Conservation (phyloP, 352 stramenopile species). For the Paralagenidium karlingii region DNA sequence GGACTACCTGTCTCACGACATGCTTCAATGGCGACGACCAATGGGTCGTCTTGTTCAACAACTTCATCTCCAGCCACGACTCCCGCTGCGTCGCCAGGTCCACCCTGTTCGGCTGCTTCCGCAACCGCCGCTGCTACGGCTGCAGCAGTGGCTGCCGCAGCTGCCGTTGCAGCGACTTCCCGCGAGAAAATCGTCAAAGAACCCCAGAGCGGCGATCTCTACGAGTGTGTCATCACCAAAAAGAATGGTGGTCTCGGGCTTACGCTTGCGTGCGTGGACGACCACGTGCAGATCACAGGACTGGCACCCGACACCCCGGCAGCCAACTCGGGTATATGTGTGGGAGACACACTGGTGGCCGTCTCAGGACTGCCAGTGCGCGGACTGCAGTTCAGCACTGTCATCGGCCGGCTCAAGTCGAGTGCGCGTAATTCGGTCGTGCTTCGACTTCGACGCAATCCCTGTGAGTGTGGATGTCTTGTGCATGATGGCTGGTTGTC, state of each 20-base stretch:
- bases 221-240: slow-evolving; percentile 79
- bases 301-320: slow-evolving; percentile 56
- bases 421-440: slow-evolving; percentile 69
- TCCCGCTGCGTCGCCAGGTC: too few species aligned
- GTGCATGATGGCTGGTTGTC: too few species aligned
- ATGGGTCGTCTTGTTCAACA: slow-evolving; percentile 1
- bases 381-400: slow-evolving; percentile 72
- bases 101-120: too few species aligned
- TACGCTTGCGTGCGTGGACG: slow-evolving; percentile 66
- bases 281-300: slow-evolving; percentile 76
- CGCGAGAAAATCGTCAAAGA: slow-evolving; percentile 67
- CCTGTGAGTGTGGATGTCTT: slow-evolving; percentile 64
- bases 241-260: slow-evolving; percentile 58
- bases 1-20: neutral
- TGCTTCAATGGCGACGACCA: neutral
- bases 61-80: too few species aligned
- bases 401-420: slow-evolving; percentile 67
- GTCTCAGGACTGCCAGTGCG: slow-evolving; percentile 57
- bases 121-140: slow-evolving; percentile 12
- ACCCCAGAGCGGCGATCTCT: too few species aligned
- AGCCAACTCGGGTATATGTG: slow-evolving; percentile 57
- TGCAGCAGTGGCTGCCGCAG: slow-evolving; percentile 8
- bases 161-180: slow-evolving; percentile 6
- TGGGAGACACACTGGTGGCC: slow-evolving; percentile 63
- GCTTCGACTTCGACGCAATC: slow-evolving; percentile 65